Conservation (phyloP, 768 basidiomycete genomes). For the Butyriboletus loyo region DNA sequence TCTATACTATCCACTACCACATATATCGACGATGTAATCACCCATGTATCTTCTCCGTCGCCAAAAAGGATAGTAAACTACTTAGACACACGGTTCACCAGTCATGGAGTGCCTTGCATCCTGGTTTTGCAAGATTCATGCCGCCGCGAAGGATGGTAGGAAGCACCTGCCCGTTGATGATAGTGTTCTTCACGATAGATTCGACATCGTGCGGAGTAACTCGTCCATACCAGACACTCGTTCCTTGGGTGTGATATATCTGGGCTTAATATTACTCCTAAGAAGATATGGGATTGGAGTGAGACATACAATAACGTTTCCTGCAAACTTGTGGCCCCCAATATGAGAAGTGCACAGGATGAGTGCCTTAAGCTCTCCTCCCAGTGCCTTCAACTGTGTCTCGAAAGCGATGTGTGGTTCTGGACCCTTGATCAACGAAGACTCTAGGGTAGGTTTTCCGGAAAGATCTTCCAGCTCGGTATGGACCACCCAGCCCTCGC, state of each 20-base stretch:
- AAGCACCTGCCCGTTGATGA: conserved; percentile 79
- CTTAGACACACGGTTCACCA: conserved; percentile 45
- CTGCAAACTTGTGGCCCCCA: conserved; percentile 91
- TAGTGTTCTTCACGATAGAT: conserved; percentile 81
- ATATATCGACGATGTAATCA: conserved; percentile 27
- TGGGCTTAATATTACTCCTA: conserved; percentile 26
- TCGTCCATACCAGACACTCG: conserved; percentile 91
- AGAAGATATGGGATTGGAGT: background rate
- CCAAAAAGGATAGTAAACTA: background rate
- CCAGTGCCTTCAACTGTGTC: conserved; percentile 45
- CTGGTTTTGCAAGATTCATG: conserved; percentile 70
- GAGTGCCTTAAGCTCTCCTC: conserved; percentile 63
- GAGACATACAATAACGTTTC: conserved; percentile 79
- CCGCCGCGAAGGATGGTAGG: conserved; percentile 86
- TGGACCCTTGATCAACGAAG: conserved; percentile 3
- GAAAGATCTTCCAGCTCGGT: conserved; percentile 65
- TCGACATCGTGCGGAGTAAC: conserved; percentile 89
- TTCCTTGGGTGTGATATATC: conserved; percentile 86
- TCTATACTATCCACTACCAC: conserved; percentile 27
- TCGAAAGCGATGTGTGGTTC: conserved; percentile 56
- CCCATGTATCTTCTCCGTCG: conserved; percentile 2
- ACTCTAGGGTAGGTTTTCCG: conserved; percentile 29
- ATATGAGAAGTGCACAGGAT: conserved; percentile 87
- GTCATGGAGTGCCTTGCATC: conserved; percentile 63
- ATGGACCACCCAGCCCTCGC: conserved; percentile 71